Evolutionary conservation across 441 rosid species (phyloP).

Genomic region (Aleurites moluccanus): DNA sequence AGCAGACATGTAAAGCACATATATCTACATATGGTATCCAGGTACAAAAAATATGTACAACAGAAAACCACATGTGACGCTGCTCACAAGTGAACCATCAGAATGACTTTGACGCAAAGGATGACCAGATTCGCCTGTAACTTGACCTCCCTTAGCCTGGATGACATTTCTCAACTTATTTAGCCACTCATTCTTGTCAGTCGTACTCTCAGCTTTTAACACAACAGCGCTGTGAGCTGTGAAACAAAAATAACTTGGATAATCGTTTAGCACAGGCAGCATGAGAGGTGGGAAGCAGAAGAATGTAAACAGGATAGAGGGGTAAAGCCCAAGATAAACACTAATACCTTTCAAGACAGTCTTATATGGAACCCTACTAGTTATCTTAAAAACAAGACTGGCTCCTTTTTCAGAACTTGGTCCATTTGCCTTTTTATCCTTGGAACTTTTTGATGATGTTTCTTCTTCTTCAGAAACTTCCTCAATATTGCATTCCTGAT

Average conservation of each 20-base stretch:
- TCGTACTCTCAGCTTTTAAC: slow-evolving; percentile 83
- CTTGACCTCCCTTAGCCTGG: slow-evolving; percentile 73
- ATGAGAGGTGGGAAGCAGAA: not conserved
- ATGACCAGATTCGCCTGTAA: slow-evolving; percentile 50
- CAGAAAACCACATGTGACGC: slow-evolving; percentile 14
- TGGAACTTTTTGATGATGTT: slow-evolving; percentile 67
- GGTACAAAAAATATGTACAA: not conserved
- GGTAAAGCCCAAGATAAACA: slow-evolving; percentile 12
- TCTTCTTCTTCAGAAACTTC: slow-evolving; percentile 78
- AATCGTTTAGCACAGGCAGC: slow-evolving; percentile 14
- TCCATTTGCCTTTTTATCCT: slow-evolving; percentile 89
- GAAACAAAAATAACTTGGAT: slow-evolving; percentile 24
- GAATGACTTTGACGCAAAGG: slow-evolving; percentile 90
- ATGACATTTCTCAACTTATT: slow-evolving; percentile 66
- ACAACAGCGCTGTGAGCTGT: slow-evolving; percentile 86
- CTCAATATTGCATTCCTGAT: slow-evolving; percentile 88
- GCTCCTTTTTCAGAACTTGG: slow-evolving; percentile 67
- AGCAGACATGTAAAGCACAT: not conserved
- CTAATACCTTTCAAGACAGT: slow-evolving; percentile 84
- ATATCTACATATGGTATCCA: not conserved
- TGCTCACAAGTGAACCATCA: slow-evolving; percentile 98
- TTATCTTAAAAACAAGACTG: slow-evolving; percentile 77
- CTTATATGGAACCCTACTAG: slow-evolving; percentile 88
- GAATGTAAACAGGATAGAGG: not conserved
- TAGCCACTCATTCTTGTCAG: slow-evolving; percentile 90